Base-by-base conservation (phyloP, 192 early-diverging fungal species). In the Linderina pennispora region DNA sequence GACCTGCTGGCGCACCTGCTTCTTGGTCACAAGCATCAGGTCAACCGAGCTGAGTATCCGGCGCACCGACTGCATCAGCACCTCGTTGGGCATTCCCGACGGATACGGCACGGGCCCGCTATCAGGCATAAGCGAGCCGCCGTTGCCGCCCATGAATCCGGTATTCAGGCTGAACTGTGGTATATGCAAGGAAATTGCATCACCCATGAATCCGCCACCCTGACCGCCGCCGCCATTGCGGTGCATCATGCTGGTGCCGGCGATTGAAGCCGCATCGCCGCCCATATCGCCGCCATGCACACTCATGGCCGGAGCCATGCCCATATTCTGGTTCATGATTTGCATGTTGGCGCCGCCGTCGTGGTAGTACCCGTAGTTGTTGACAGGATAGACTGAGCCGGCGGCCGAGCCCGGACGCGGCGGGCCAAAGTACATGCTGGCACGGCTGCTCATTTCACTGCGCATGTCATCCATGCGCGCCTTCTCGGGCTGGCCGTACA, bases 1-100 rank as follows among this genome's bases (percentile, higher is more conserved):
- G 18, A 99, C 65, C 50, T 92, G 80, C 58, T 94, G 88, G 43
- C 96, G 87, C 19, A 98, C 92, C 81, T 90, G 88, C 66, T 97
- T 97, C 78, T 99, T 97, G 33, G 97, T 99, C 40, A 99, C 85
- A 16, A 86, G 88, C 94, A 96, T 97, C 42, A 99, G 75, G 57
- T 99, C 88, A 13, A 88, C 93, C 0, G 86, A 85, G 36, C 82
- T 67, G 19, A 99, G 76, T 23, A 96, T 80, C 28, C 77, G 73
- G 24, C 80, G 77, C 39, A 96, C 84, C 45, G 85, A 78, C 41
- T 65, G 53, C 36, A 83, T 53, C 19, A 96, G 68, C 23, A 89
- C 88, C 19, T 86, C 81, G 22, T 80, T 79, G 5, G 90, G 89
- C 45, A 74, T 72, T 15, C 68, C 68, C 1, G 68, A 72, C 4